Evolutionary conservation across 352 stramenopile genomes (phyloP), one percentile per base, ranked within the genome.

Genomic region (Phytopythium vexans): DNA sequence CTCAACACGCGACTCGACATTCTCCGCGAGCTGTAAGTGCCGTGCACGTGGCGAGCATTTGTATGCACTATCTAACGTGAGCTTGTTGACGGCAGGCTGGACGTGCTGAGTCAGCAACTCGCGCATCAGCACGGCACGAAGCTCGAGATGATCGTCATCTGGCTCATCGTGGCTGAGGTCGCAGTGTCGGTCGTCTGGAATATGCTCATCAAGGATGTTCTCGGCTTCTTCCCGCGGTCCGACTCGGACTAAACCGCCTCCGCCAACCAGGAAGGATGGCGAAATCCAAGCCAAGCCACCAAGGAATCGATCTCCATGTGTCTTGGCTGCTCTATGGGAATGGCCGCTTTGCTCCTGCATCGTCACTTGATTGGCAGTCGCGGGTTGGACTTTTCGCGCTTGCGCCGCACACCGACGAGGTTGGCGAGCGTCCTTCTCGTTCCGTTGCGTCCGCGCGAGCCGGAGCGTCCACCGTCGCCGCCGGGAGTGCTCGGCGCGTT

Each of bases 71-170:
- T 41, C n/a, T n/a, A n/a, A n/a, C n/a, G n/a, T n/a, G n/a, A n/a
- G n/a, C n/a, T n/a, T n/a, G n/a, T n/a, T n/a, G n/a, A n/a, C 2
- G 27, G n/a, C 48, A 92, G 83, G 34, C 68, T 98, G 14, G 88
- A 97, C 44, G 88, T 98, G 43, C 63, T 98, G 47, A 93, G 77
- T 57, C 89, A 94, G 41, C 92, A 98, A 57, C 71, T 96, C n/a
- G 78, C 90, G 44, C 85, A 93, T 42, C 74, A 91, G 52, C 90
- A 97, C 66, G 79, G 86, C 52, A 92, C 77, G 8, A 90, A 94
- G 54, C 77, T 97, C 42, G 91, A 97, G 67, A 96, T 87, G 88
- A 97, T 97, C 62, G 85, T 97, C 38, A 97, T 97, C 52, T 97
- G 88, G 86, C 72, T 97, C 32, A 97, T 97, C 55, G 77, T 97